Percentiles rank a stretch among this genome's conserved stretches.
Conservation (phyloP, 1,284 basidiomycete species). For the Heliocybe sulcata region DNA sequence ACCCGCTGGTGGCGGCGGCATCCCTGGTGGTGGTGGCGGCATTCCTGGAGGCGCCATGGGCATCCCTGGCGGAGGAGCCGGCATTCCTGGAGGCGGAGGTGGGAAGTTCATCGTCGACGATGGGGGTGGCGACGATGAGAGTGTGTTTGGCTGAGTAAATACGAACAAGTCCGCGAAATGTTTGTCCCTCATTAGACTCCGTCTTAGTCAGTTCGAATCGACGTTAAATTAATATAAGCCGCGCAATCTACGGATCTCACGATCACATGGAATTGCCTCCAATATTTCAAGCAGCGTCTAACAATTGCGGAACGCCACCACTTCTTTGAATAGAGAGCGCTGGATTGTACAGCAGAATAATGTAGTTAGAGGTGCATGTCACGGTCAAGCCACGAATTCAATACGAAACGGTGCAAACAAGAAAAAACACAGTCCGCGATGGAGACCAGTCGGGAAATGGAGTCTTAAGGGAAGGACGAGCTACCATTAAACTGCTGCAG, state of each 20-base stretch:
- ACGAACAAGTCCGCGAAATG: neutral
- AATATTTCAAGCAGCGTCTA: too few relatives aligned
- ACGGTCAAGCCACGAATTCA: too few relatives aligned
- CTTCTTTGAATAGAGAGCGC: too few relatives aligned
- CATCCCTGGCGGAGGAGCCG: slow-evolving; percentile 57
- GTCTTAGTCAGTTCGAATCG: neutral
- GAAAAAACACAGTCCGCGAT: too few relatives aligned
- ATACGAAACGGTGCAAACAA: too few relatives aligned
- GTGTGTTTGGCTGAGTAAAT: slow-evolving; percentile 1
- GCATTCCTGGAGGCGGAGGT: slow-evolving; percentile 51
- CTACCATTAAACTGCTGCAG: too few relatives aligned
- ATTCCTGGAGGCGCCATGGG: slow-evolving; percentile 38
- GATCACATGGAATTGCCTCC: too few relatives aligned
- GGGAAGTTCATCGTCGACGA: slow-evolving; percentile 15
- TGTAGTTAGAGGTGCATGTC: too few relatives aligned
- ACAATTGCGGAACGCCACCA: too few relatives aligned
- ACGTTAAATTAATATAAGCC: neutral
- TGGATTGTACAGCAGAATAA: too few relatives aligned
- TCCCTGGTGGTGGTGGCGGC: slow-evolving; percentile 22
- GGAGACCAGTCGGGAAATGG: too few relatives aligned
- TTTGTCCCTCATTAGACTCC: neutral
- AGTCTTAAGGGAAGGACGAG: too few relatives aligned
- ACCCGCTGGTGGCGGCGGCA: slow-evolving; percentile 14
- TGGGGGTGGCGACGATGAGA: slow-evolving; percentile 16
- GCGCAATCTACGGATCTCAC: neutral